Percentiles rank a stretch among this genome's conserved stretches.
Evolutionary conservation across 257 asterid genomes (phyloP).

Genomic region (Ilex aquifolium): DNA sequence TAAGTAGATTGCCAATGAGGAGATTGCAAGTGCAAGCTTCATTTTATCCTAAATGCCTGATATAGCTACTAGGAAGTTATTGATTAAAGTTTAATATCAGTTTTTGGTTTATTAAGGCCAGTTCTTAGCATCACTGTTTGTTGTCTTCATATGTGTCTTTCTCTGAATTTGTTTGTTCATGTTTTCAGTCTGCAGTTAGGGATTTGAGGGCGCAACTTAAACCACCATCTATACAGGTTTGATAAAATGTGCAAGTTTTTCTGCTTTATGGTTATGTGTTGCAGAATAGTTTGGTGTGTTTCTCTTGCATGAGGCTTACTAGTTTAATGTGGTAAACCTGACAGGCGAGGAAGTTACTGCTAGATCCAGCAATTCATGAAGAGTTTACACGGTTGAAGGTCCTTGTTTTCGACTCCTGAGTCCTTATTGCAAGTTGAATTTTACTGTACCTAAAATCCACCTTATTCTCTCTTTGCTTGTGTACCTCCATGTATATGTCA

Average conservation of each 20-base stretch:
- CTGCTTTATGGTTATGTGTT: background rate
- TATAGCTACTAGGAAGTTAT: no score
- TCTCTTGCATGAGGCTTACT: background rate
- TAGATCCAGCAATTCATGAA: slow-evolving; percentile 98
- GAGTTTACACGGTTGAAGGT: slow-evolving; percentile 95
- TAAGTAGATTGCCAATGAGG: no score
- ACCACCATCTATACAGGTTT: slow-evolving; percentile 99
- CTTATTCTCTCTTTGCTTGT: no score
- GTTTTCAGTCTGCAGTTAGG: slow-evolving; percentile 75
- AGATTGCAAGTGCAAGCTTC: no score
- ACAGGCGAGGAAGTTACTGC: slow-evolving; percentile 80
- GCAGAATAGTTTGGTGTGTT: background rate
- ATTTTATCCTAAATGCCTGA: no score
- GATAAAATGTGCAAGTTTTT: background rate
- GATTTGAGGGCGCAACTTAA: slow-evolving; percentile 94
- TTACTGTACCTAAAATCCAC: background rate
- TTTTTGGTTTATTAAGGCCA: background rate
- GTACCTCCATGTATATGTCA: no score
- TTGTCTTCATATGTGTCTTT: slow-evolving; percentile 11
- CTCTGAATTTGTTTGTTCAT: slow-evolving; percentile 12
- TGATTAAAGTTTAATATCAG: background rate
- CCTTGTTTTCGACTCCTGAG: slow-evolving; percentile 9
- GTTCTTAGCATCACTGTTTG: background rate
- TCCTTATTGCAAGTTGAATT: background rate
- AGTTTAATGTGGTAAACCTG: slow-evolving; percentile 13